Percentiles rank a stretch among this genome's conserved stretches.
phyloP scores from a whole-genome alignment of 192 early-diverging fungal genomes.

The Entomortierella parvispora region DNA sequence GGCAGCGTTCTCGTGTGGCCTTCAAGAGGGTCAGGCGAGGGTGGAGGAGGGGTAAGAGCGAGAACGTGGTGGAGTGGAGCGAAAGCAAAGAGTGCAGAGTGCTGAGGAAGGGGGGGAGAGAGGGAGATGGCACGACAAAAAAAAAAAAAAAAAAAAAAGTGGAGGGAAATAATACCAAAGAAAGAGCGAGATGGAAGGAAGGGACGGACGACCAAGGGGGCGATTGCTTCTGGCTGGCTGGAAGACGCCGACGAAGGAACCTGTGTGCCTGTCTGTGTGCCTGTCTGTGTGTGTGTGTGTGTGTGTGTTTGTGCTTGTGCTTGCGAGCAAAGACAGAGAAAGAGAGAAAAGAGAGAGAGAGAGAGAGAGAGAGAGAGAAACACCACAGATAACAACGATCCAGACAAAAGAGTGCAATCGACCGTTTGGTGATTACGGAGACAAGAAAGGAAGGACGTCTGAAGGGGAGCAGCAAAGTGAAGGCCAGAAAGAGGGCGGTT shows the following conservation, averaged over 20 bases:
- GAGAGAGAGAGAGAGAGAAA: conserved; percentile 5
- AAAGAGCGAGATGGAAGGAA: neutral
- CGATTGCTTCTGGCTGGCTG: too few relatives aligned
- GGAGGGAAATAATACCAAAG: neutral
- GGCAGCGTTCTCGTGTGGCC: neutral
- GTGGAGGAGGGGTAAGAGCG: neutral
- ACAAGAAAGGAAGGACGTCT: too few relatives aligned
- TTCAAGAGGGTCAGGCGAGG: neutral
- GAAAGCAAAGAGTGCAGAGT: neutral
- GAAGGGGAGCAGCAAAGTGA: too few relatives aligned
- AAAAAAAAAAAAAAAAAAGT: neutral
- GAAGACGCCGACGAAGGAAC: too few relatives aligned
- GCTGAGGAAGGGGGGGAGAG: too few relatives aligned
- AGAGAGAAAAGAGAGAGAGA: neutral
- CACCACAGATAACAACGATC: conserved; percentile 2
- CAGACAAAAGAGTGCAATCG: neutral
- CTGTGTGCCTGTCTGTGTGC: too few relatives aligned
- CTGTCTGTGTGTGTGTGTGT: too few relatives aligned
- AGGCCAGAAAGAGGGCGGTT: too few relatives aligned
- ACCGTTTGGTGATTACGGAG: too few relatives aligned
- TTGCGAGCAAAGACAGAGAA: neutral
- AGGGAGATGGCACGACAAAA: neutral
- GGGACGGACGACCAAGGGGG: too few relatives aligned
- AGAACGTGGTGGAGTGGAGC: too few relatives aligned
- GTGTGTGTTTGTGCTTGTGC: neutral